These are phyloP conservation scores for Takakia lepidozioides DNA, from an alignment of 225 moss, liverwort and hornwort genomes.

Conservation along the genomic window DNA sequence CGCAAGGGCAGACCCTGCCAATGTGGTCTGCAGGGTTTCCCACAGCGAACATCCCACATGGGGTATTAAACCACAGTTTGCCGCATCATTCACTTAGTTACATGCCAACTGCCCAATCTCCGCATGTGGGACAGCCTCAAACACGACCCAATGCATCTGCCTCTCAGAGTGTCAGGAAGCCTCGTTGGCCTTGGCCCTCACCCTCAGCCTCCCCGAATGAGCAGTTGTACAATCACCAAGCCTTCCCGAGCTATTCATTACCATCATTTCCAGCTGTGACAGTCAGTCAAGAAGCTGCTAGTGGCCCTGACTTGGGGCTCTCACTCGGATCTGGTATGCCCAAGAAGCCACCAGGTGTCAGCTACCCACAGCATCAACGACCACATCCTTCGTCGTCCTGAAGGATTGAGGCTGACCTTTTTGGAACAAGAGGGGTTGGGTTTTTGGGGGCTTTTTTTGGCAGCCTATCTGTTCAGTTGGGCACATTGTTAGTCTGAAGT, in stretches of 20 bases:
- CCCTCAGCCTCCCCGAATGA: slow-evolving; percentile 1
- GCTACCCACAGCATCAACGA: slow-evolving; percentile 16
- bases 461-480: too few species aligned
- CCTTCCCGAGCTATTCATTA: slow-evolving; percentile 16
- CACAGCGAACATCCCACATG: slow-evolving; percentile 6
- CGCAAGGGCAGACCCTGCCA: slow-evolving; percentile 1
- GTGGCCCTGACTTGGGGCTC: slow-evolving; percentile 35
- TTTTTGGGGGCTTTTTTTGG: too few species aligned
- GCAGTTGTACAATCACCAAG: slow-evolving; percentile 13
- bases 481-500: too few species aligned
- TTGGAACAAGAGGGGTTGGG: too few species aligned
- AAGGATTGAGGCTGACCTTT: not conserved
- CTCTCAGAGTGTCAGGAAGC: slow-evolving; percentile 5
- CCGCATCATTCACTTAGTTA: slow-evolving; percentile 12
- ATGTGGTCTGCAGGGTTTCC: slow-evolving; percentile 3
- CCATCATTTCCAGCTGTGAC: slow-evolving; percentile 1
- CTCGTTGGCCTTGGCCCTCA: slow-evolving; percentile 10
- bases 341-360: slow-evolving; percentile 12
- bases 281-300: slow-evolving; percentile 14
- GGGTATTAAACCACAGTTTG: not conserved
- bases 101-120: slow-evolving; percentile 8
- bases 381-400: slow-evolving; percentile 7
- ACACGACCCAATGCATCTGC: slow-evolving; percentile 10
- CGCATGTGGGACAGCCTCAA: slow-evolving; percentile 9
- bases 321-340: slow-evolving; percentile 25